Conservation (phyloP, 1,284 basidiomycete species). For the Peniophora sp. region DNA sequence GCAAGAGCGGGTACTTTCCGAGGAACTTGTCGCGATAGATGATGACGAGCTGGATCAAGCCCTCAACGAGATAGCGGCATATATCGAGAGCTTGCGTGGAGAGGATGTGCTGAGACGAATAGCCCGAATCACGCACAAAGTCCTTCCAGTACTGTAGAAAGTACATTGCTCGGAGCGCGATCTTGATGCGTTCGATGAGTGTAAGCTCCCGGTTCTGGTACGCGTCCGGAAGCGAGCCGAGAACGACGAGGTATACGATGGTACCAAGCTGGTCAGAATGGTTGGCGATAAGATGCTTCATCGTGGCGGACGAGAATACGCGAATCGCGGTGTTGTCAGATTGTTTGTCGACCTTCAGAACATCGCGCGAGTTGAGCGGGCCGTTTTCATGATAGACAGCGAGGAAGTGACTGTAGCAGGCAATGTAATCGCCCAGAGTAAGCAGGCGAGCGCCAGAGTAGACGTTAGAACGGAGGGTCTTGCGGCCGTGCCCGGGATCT, state of each 20-base stretch:
- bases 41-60: background rate
- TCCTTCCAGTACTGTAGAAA: constrained; percentile 27
- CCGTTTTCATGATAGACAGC: background rate
- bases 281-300: constrained; percentile 8
- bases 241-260: constrained; percentile 17
- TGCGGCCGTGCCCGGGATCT: constrained; percentile 26
- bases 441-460: constrained; percentile 21
- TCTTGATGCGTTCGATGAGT: constrained; percentile 20
- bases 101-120: constrained; percentile 6
- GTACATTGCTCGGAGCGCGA: constrained; percentile 23
- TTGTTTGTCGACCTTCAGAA: constrained; percentile 28
- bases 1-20: background rate
- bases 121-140: constrained; percentile 17
- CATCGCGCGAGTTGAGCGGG: constrained; percentile 25
- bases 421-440: constrained; percentile 16
- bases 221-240: constrained; percentile 18
- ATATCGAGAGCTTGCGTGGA: background rate
- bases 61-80: background rate
- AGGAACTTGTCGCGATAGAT: background rate
- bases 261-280: constrained; percentile 9
- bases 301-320: constrained; percentile 14
- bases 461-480: constrained; percentile 24
- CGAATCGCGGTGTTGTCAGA: constrained; percentile 32
- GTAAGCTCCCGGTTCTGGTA: constrained; percentile 15
- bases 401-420: constrained; percentile 12